phyloP scores from a whole-genome alignment of 495 filamentous ascomycete genomes.

The Daldinia childiae region DNA sequence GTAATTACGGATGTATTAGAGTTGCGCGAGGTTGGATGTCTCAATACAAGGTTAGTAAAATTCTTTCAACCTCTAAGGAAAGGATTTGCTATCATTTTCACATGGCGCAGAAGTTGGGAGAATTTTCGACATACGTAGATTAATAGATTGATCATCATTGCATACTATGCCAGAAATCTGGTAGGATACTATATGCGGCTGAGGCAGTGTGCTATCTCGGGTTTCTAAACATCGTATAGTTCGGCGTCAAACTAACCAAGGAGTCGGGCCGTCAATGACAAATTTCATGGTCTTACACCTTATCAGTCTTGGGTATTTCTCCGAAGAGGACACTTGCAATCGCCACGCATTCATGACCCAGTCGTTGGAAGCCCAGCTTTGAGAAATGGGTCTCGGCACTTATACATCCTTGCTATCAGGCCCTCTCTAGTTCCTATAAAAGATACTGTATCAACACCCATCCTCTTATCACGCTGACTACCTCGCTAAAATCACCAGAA shows the following conservation, averaged over 20 bases:
- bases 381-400: slow-evolving; percentile 6
- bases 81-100: slow-evolving; percentile 8
- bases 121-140: not conserved
- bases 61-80: not conserved
- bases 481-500: not conserved
- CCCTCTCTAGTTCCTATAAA: slow-evolving; percentile 1
- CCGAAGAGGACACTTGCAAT: slow-evolving; percentile 4
- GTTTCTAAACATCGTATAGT: not conserved
- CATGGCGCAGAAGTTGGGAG: slow-evolving; percentile 4
- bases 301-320: not conserved
- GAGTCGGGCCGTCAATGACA: slow-evolving; percentile 17
- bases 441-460: not conserved
- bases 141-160: not conserved
- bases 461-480: not conserved
- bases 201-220: not conserved
- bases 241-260: not conserved
- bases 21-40: not conserved
- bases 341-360: not conserved
- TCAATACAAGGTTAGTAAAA: not conserved
- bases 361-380: not conserved
- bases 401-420: slow-evolving; percentile 5
- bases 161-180: not conserved
- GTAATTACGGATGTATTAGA: not conserved
- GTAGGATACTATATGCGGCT: not conserved
- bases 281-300: not conserved